Conservation (phyloP, 176 grass and related monocot species). For the Avena sativa region DNA sequence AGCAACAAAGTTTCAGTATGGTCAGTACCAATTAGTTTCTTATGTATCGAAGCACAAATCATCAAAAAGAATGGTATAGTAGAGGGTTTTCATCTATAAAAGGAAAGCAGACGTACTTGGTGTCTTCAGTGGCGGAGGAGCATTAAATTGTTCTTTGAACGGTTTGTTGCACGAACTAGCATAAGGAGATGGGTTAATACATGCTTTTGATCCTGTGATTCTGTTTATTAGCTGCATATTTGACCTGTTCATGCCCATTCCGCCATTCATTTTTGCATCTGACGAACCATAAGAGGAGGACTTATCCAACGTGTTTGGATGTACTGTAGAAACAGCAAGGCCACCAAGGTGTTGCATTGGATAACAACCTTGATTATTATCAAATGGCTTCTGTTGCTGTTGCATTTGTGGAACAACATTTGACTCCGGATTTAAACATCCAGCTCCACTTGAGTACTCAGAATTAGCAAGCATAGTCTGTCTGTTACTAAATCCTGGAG, state of each 20-base stretch:
- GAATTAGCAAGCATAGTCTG: conserved; percentile 50
- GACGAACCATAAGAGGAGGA: conserved; percentile 47
- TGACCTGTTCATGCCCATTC: conserved; percentile 43
- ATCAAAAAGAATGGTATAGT: conserved; percentile 24
- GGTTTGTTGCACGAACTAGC: conserved; percentile 47
- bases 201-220: conserved; percentile 48
- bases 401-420: conserved; percentile 43
- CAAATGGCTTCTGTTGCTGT: conserved; percentile 55
- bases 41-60: conserved; percentile 4
- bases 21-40: conserved; percentile 15
- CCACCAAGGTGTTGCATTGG: conserved; percentile 37
- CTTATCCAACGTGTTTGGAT: conserved; percentile 59
- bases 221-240: conserved; percentile 59
- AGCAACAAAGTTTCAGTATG: conserved; percentile 27
- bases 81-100: background rate
- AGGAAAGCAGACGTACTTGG: conserved; percentile 58
- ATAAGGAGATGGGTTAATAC: conserved; percentile 49
- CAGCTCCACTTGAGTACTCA: conserved; percentile 58
- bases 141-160: conserved; percentile 52
- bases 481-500: conserved; percentile 66
- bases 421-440: conserved; percentile 53
- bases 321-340: conserved; percentile 51
- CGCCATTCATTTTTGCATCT: conserved; percentile 57
- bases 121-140: conserved; percentile 56
- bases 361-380: conserved; percentile 49